Base-by-base conservation (phyloP, 1,284 basidiomycete genomes). In the Phlebopus sp. region DNA sequence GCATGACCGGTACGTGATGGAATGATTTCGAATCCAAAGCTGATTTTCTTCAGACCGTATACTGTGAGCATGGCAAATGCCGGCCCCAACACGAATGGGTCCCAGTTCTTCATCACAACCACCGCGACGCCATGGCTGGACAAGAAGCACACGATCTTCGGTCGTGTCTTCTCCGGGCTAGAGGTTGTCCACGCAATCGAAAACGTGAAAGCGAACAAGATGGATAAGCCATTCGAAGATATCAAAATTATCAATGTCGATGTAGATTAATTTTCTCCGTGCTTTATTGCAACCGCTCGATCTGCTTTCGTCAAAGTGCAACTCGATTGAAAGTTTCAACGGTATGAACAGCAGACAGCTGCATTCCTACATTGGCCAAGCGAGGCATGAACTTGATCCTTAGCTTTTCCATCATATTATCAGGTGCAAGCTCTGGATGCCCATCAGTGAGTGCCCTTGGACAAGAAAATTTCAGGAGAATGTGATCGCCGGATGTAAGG, bases 61-160 rank as follows among this genome's bases (percentile, higher is more conserved):
- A 97, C 91, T n/a, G 77, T 99, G 42, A 94, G 92, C 62, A 98
- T 98, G 94, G 97, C 97, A n/a, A 99, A 99, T 57, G 90, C 92
- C 2, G 96, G 97, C 1, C 86, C 92, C 1, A 77, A 77, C 46
- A 99, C 97, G 34, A 99, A 99, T 64, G 97, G 88, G 2, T 91
- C 88, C 3, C 96, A 99, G 67, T 99, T 99, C 76, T 99, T 99
- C 72, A 95, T 99, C 66, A 99, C 97, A 2, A 97, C 94, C 2
- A 94, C 88, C 2, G 89, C 95, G 10, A 92, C 92, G 5, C 92
- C 94, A 6, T 97, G 94, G 93, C 74, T 99, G 45, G 91, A 96
- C 69, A 95, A 92, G 64, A 99, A 99, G 63, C 93, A 98, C 65
- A 94, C 91, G 1, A 92, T 95, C 55, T 96, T 96, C 59, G 92